These are phyloP conservation scores for Mycena crocata DNA, from an alignment of 768 basidiomycete genomes.

Conservation along the genomic window DNA sequence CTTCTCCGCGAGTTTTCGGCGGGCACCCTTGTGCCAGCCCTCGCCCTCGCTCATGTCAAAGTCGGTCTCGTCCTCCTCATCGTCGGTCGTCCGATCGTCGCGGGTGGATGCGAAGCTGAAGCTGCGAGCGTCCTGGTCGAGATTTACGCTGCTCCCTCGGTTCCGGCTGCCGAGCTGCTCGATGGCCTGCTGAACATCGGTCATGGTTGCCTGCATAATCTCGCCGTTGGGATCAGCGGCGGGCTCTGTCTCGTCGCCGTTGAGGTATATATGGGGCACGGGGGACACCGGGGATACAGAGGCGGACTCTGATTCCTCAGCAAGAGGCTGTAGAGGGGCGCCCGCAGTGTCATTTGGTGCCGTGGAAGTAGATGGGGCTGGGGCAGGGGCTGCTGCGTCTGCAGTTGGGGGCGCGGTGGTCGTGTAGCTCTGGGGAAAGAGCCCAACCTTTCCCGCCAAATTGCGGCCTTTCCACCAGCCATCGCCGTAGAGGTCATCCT, in stretches of 20 bases:
- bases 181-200: constrained; percentile 91
- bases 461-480: constrained; percentile 99
- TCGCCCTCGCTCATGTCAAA: constrained; percentile 60
- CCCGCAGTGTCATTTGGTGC: constrained; percentile 29
- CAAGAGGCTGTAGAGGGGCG: constrained; percentile 55
- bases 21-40: constrained; percentile 73
- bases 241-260: constrained; percentile 35
- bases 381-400: constrained; percentile 36
- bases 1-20: constrained; percentile 76
- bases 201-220: constrained; percentile 89
- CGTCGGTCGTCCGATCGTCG: constrained; percentile 67
- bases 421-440: constrained; percentile 94
- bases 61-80: constrained; percentile 68
- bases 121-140: constrained; percentile 68
- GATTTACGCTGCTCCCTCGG: constrained; percentile 47
- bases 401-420: constrained; percentile 62
- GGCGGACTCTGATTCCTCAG: constrained; percentile 58
- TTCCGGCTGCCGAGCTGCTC: constrained; percentile 77
- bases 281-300: constrained; percentile 41
- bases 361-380: constrained; percentile 38
- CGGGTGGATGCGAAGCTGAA: constrained; percentile 83
- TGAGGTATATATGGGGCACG: constrained; percentile 45
- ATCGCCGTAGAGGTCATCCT: constrained; percentile 92
- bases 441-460: constrained; percentile 80
- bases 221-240: constrained; percentile 55